Evolutionary conservation across 2,329 filamentous ascomycete genomes (phyloP), one percentile per base, ranked within the genome.

Genomic region (Diaporthe longicolla): DNA sequence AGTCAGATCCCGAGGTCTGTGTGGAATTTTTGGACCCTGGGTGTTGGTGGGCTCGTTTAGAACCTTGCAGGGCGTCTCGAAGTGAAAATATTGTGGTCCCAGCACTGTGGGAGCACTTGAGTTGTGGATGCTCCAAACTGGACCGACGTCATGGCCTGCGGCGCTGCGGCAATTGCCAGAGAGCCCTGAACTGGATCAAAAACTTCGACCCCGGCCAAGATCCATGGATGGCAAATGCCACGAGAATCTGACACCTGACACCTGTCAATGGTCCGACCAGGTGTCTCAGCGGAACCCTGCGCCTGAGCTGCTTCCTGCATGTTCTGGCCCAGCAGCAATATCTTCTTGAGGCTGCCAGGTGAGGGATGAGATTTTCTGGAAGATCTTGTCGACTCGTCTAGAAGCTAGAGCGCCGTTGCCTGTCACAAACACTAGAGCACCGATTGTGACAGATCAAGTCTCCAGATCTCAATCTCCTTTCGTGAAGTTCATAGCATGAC

Each of bases 331-430:
- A 9, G 29, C 29, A 50, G 8, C 19, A 15, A 37, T 59, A 11
- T 6, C 11, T 5, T 24, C 43, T 29, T 43, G 19, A 50, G 32
- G 57, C 54, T 19, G 26, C 29, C 19, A 21, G 57, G 17, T 43
- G 69, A 37, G 45, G 45, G 26, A 29, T 71, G 45, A n/a, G 13
- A 13, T 13, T 24, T 13, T 26, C 55, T 45, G 19, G 19, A 32
- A 6, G 43, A 29, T 61, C 45, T 63, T n/a, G 29, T 32, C 43
- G 57, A 71, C 57, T 35, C 69, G 43, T 71, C 55, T 32, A 71
- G 55, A 61, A n/a, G 55, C 68, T 35, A 40, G 26, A 48, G 1
- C 24, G 37, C 15, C 29, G 37, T 26, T 11, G 29, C 21, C 21
- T 40, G n/a, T 50, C 32, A 8, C 24, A 45, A 32, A 32, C 32